These are phyloP conservation scores for Balansia obtecta DNA, from an alignment of 2,329 filamentous ascomycete genomes.

Conservation along the genomic window DNA sequence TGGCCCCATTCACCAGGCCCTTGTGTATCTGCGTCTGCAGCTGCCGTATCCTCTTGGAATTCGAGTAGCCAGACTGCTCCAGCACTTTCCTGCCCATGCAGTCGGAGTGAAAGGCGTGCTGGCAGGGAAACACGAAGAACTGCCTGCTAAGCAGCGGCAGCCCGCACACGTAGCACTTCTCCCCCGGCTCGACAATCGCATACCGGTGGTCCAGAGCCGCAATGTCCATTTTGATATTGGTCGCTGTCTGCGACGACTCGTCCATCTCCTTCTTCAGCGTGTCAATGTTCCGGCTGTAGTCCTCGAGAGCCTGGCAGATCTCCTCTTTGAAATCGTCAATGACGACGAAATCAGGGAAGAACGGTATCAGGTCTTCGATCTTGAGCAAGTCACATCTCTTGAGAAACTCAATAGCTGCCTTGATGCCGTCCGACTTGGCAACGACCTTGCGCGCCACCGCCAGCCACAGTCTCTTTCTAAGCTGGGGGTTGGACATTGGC, in stretches of 20 bases:
- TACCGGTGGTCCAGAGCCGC: conserved; percentile 76
- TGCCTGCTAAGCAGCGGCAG: conserved; percentile 78
- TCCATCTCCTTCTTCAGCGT: conserved; percentile 88
- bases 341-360: conserved; percentile 97
- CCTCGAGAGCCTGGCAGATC: conserved; percentile 85
- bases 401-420: conserved; percentile 84
- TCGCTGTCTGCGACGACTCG: conserved; percentile 75
- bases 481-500: conserved; percentile 61
- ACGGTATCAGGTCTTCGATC: conserved; percentile 94
- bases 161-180: conserved; percentile 82
- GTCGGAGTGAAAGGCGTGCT: conserved; percentile 95
- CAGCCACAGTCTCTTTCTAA: conserved; percentile 92
- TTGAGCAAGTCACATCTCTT: conserved; percentile 81
- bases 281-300: conserved; percentile 87
- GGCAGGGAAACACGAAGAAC: conserved; percentile 97
- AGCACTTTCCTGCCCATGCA: conserved; percentile 80
- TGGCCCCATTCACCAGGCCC: conserved; percentile 55
- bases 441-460: conserved; percentile 93
- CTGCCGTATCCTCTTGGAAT: conserved; percentile 70
- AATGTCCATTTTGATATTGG: conserved; percentile 85
- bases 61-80: conserved; percentile 64
- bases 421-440: conserved; percentile 74
- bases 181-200: conserved; percentile 90
- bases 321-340: conserved; percentile 99
- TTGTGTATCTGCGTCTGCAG: conserved; percentile 74